Conservation (phyloP, 495 filamentous ascomycete genomes). For the Talaromyces adpressus region DNA sequence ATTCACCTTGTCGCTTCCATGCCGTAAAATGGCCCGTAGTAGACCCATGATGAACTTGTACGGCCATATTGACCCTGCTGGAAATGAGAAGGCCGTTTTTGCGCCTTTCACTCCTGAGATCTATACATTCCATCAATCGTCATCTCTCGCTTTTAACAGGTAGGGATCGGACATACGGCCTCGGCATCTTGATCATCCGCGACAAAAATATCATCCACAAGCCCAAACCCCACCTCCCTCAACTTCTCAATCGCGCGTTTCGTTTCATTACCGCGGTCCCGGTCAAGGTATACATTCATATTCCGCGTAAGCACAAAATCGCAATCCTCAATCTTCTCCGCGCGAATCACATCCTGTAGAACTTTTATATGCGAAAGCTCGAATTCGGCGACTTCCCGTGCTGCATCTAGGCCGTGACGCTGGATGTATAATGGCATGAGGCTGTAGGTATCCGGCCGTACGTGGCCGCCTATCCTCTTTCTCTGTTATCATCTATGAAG, state of each 20-base stretch:
- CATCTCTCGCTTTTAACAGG: not conserved
- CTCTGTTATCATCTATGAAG: not conserved
- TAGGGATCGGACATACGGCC: not conserved
- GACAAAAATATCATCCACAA: conserved; percentile 3
- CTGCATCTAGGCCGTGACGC: conserved; percentile 4
- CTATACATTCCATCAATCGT: not conserved
- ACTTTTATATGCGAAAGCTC: conserved; percentile 8
- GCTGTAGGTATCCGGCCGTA: conserved; percentile 7
- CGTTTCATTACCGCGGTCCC: not conserved
- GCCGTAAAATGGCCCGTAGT: not conserved
- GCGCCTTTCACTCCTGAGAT: conserved; percentile 43
- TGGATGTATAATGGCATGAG: conserved; percentile 5
- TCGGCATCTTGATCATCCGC: not conserved
- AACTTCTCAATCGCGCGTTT: conserved; percentile 2
- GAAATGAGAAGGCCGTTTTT: conserved; percentile 27
- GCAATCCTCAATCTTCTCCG: conserved; percentile 8
- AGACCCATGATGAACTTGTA: conserved; percentile 73
- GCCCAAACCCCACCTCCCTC: not conserved
- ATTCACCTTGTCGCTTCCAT: conserved; percentile 6
- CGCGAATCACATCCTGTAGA: not conserved
- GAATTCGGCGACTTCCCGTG: conserved; percentile 7
- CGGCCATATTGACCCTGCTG: conserved; percentile 58
- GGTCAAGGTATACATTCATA: conserved; percentile 8
- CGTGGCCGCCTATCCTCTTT: conserved; percentile 7
- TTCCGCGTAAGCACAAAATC: conserved; percentile 7